phyloP scores from a whole-genome alignment of 192 early-diverging fungal species.

The Coemansia sp. region DNA sequence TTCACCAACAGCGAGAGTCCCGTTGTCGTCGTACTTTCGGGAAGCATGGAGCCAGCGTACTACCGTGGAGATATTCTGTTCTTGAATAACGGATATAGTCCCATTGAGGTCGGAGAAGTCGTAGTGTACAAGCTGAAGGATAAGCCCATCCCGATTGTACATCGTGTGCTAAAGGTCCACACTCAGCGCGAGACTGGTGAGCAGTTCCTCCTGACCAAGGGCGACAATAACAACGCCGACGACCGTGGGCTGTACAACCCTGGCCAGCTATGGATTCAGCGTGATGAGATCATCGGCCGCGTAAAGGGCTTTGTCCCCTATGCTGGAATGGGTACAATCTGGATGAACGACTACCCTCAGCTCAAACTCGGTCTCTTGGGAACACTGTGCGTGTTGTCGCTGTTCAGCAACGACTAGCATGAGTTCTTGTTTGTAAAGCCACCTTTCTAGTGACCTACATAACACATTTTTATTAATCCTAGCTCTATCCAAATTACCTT shows the following conservation, averaged over 20 bases:
- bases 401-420: slow-evolving; percentile 69
- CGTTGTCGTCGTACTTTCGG: slow-evolving; percentile 96
- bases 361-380: slow-evolving; percentile 84
- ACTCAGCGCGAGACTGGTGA: slow-evolving; percentile 73
- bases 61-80: slow-evolving; percentile 92
- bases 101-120: slow-evolving; percentile 90
- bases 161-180: slow-evolving; percentile 93
- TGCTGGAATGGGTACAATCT: slow-evolving; percentile 94
- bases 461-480: too few species aligned
- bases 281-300: slow-evolving; percentile 88
- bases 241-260: slow-evolving; percentile 89
- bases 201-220: slow-evolving; percentile 94
- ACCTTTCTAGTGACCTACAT: not conserved
- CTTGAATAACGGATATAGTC: slow-evolving; percentile 69
- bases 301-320: slow-evolving; percentile 90
- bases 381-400: slow-evolving; percentile 72
- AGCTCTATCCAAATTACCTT: not conserved
- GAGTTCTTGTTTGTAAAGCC: not conserved
- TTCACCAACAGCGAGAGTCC: slow-evolving; percentile 92
- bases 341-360: slow-evolving; percentile 95
- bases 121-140: slow-evolving; percentile 91
- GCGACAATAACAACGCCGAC: slow-evolving; percentile 91
- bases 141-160: slow-evolving; percentile 94
- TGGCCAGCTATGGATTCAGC: slow-evolving; percentile 90
- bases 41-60: slow-evolving; percentile 98